Percentiles rank a stretch among this genome's conserved stretches.
Evolutionary conservation across 2,329 filamentous ascomycete species (phyloP).

Genomic region (Podosphaera fusca): DNA sequence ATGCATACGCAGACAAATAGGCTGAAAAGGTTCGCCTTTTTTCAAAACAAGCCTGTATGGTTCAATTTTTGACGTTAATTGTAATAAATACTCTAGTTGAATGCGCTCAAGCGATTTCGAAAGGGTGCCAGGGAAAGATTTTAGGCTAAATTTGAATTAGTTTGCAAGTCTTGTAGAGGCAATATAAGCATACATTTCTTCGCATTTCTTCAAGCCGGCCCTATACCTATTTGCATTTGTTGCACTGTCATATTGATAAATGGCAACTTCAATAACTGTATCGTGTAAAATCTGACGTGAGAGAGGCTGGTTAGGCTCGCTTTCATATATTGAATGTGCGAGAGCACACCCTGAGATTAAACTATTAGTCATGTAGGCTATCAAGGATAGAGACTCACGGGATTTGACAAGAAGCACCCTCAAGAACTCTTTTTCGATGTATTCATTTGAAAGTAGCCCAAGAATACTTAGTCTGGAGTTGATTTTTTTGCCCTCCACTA

Average conservation of each 20-base stretch:
- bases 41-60: slow-evolving; percentile 58
- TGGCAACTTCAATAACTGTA: slow-evolving; percentile 36
- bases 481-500: slow-evolving; percentile 14
- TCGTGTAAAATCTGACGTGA: slow-evolving; percentile 28
- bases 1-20: slow-evolving; percentile 55
- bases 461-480: slow-evolving; percentile 25
- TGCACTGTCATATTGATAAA: slow-evolving; percentile 57
- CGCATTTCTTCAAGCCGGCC: slow-evolving; percentile 54
- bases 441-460: slow-evolving; percentile 33
- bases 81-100: slow-evolving; percentile 39
- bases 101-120: slow-evolving; percentile 26
- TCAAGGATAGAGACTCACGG: slow-evolving; percentile 22
- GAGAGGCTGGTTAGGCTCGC: slow-evolving; percentile 26
- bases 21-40: slow-evolving; percentile 58
- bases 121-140: slow-evolving; percentile 38
- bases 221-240: slow-evolving; percentile 58
- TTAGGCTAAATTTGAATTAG: slow-evolving; percentile 24
- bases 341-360: slow-evolving; percentile 31
- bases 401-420: slow-evolving; percentile 39
- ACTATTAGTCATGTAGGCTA: slow-evolving; percentile 3
- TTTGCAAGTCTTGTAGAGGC: neutral
- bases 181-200: slow-evolving; percentile 37
- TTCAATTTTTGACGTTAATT: slow-evolving; percentile 51
- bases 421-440: slow-evolving; percentile 48
- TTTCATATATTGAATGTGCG: slow-evolving; percentile 37